Percentiles rank a stretch among this genome's conserved stretches.
These are phyloP conservation scores for Suhomyces coccinellae DNA, from an alignment of 1,139 yeast genomes.

Conservation along the genomic window DNA sequence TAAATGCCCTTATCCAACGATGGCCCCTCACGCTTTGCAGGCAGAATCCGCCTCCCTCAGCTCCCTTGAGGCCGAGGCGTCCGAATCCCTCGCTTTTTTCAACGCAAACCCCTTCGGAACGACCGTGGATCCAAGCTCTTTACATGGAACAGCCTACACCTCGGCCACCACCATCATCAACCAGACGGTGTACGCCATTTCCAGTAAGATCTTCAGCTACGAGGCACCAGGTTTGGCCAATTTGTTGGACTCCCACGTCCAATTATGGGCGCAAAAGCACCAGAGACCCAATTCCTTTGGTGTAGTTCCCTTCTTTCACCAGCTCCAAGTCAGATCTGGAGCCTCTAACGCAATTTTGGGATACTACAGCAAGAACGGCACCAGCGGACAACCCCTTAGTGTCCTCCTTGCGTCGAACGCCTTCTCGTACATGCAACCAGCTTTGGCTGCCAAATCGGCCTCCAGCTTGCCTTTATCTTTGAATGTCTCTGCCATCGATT, in stretches of 20 bases:
- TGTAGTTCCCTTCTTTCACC: conserved; percentile 55
- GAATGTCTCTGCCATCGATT: conserved; percentile 74
- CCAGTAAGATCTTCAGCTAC: conserved; percentile 69
- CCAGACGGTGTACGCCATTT: conserved; percentile 64
- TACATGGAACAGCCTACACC: conserved; percentile 53
- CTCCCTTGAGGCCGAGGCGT: not conserved
- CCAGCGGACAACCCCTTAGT: conserved; percentile 42
- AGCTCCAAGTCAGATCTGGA: conserved; percentile 78
- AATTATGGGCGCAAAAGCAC: conserved; percentile 58
- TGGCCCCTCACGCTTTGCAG: conserved; percentile 16
- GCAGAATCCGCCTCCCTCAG: conserved; percentile 4
- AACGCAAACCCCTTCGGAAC: conserved; percentile 55
- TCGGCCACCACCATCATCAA: conserved; percentile 67
- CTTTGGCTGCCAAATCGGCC: conserved; percentile 39
- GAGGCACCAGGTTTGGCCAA: conserved; percentile 62
- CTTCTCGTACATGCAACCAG: conserved; percentile 64
- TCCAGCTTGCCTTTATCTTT: conserved; percentile 60
- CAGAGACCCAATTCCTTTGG: conserved; percentile 55
- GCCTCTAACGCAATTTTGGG: conserved; percentile 83
- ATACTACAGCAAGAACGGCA: conserved; percentile 49
- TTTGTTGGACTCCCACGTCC: conserved; percentile 59
- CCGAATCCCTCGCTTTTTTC: conserved; percentile 8
- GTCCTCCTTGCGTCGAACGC: conserved; percentile 71
- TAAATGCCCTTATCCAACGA: not conserved
- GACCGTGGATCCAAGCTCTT: conserved; percentile 54